These are phyloP conservation scores for Arthroderma sp. DNA, from an alignment of 2,329 filamentous ascomycete genomes.

Conservation along the genomic window DNA sequence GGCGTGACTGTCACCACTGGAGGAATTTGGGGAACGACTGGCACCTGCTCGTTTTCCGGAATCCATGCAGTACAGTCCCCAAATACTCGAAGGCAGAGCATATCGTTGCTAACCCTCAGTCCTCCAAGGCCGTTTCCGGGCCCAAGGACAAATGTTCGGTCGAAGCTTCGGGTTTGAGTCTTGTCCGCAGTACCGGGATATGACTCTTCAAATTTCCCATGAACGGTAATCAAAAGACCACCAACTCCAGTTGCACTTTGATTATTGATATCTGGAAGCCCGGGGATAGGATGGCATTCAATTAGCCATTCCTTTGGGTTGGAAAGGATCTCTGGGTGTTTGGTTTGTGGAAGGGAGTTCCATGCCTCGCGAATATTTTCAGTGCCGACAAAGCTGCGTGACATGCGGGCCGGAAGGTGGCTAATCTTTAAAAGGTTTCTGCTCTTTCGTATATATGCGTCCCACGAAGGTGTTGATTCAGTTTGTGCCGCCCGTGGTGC, in stretches of 20 bases:
- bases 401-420: slow-evolving; percentile 47
- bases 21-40: not conserved
- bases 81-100: slow-evolving; percentile 60
- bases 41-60: slow-evolving; percentile 26
- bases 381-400: slow-evolving; percentile 54
- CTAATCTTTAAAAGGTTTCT: slow-evolving; percentile 64
- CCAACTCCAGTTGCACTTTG: slow-evolving; percentile 56
- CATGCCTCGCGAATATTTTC: slow-evolving; percentile 57
- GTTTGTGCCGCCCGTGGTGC: slow-evolving; percentile 43
- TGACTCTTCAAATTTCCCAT: slow-evolving; percentile 72
- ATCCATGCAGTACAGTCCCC: slow-evolving; percentile 44
- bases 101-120: slow-evolving; percentile 67
- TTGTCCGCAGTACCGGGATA: slow-evolving; percentile 45
- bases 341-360: slow-evolving; percentile 57
- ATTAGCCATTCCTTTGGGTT: slow-evolving; percentile 66
- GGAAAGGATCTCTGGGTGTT: slow-evolving; percentile 57
- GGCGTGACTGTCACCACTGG: slow-evolving; percentile 10
- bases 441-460: slow-evolving; percentile 62
- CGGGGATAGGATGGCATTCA: slow-evolving; percentile 64
- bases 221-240: slow-evolving; percentile 65
- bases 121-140: slow-evolving; percentile 55
- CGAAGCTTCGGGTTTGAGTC: slow-evolving; percentile 60
- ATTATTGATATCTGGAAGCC: slow-evolving; percentile 57
- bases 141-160: slow-evolving; percentile 66
- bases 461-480: slow-evolving; percentile 43